Conservation (phyloP, 495 filamentous ascomycete species). For the Penicillium macrosclerotiorum region DNA sequence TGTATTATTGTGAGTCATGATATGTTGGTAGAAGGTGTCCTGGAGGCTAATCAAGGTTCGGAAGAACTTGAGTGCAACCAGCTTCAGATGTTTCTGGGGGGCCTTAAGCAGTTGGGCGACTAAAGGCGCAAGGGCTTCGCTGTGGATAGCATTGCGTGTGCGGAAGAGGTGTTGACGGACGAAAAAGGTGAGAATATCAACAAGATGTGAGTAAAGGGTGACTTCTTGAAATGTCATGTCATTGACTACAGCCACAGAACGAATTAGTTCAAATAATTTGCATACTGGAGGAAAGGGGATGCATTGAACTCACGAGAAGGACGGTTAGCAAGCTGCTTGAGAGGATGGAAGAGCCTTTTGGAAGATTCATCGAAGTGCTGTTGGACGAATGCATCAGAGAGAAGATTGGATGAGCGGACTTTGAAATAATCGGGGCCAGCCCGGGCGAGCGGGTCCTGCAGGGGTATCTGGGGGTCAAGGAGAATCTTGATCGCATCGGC, state of each 20-base stretch:
- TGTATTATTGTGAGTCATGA: slow-evolving; percentile 79
- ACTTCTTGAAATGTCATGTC: slow-evolving; percentile 75
- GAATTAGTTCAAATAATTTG: slow-evolving; percentile 19
- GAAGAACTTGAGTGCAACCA: slow-evolving; percentile 93
- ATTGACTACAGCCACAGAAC: slow-evolving; percentile 54
- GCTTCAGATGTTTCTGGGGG: slow-evolving; percentile 89
- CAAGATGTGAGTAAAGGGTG: slow-evolving; percentile 82
- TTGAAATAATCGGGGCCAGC: slow-evolving; percentile 70
- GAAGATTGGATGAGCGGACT: slow-evolving; percentile 61
- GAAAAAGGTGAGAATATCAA: slow-evolving; percentile 94
- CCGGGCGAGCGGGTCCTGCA: slow-evolving; percentile 64
- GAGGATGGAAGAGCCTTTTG: slow-evolving; percentile 78
- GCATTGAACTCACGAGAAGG: slow-evolving; percentile 47
- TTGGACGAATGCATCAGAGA: slow-evolving; percentile 80
- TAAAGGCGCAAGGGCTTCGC: slow-evolving; percentile 72
- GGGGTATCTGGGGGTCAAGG: slow-evolving; percentile 71
- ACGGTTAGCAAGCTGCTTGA: slow-evolving; percentile 76
- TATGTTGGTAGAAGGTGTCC: slow-evolving; percentile 88
- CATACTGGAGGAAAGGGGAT: no score
- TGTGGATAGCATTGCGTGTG: slow-evolving; percentile 84
- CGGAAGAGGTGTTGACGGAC: slow-evolving; percentile 83
- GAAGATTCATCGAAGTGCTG: slow-evolving; percentile 90
- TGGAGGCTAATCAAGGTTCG: slow-evolving; percentile 80
- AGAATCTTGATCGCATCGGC: slow-evolving; percentile 94
- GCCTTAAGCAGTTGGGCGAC: slow-evolving; percentile 81